These are phyloP conservation scores for Arthrobotrys musiformis DNA, from an alignment of 2,329 filamentous ascomycete genomes.

Conservation along the genomic window DNA sequence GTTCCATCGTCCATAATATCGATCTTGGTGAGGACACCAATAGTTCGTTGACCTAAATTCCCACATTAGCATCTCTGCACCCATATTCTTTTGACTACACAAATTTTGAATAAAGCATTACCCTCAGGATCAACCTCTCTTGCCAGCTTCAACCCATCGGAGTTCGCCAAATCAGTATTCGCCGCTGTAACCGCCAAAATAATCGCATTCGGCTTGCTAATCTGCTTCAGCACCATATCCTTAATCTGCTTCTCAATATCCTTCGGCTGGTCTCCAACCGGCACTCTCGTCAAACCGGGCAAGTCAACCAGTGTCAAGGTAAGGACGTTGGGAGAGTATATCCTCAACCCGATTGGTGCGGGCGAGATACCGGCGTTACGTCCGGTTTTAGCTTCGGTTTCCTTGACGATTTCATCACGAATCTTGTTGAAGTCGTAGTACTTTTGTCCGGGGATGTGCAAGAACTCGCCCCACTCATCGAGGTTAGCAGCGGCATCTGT, in stretches of 20 bases:
- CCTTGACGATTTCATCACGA: slow-evolving; percentile 93
- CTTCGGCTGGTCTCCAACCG: slow-evolving; percentile 92
- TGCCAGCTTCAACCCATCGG: slow-evolving; percentile 94
- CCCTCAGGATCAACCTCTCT: slow-evolving; percentile 97
- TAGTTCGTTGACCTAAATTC: slow-evolving; percentile 79
- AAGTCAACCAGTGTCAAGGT: slow-evolving; percentile 96
- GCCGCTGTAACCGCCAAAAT: slow-evolving; percentile 95
- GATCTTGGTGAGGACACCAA: slow-evolving; percentile 97
- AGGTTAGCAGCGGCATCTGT: slow-evolving; percentile 88
- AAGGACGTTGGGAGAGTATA: slow-evolving; percentile 97
- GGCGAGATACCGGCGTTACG: slow-evolving; percentile 96
- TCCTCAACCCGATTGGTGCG: slow-evolving; percentile 94
- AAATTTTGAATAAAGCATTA: slow-evolving; percentile 24
- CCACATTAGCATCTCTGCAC: no score
- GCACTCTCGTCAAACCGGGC: slow-evolving; percentile 94
- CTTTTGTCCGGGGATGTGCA: slow-evolving; percentile 97
- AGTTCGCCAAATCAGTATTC: slow-evolving; percentile 98
- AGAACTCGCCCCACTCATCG: slow-evolving; percentile 98
- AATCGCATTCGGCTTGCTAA: slow-evolving; percentile 97
- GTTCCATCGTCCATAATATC: slow-evolving; percentile 99
- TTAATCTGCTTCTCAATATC: slow-evolving; percentile 97
- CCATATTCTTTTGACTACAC: no score
- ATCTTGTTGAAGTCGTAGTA: slow-evolving; percentile 99
- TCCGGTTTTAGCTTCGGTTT: slow-evolving; percentile 96
- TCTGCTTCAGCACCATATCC: slow-evolving; percentile 99